Base-by-base conservation (phyloP, 192 early-diverging fungal genomes). In the Linnemannia schmuckeri region DNA sequence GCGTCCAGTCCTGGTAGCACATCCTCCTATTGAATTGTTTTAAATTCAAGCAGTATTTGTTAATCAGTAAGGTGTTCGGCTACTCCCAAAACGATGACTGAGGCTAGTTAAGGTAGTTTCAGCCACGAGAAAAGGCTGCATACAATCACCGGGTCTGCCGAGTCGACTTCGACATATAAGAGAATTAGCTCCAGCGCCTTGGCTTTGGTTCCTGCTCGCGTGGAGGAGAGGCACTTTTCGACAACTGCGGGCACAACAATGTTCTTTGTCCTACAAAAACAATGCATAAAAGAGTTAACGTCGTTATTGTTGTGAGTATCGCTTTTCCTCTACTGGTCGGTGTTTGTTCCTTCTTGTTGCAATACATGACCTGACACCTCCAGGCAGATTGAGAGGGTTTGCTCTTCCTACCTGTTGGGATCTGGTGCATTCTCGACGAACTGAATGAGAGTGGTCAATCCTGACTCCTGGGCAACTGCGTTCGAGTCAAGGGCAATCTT, bases 381-480 rank as follows among this genome's bases (percentile, higher is more conserved):
- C 61, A 30, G 13, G 72, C 9, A 73, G 27, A 13, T 27, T 30
- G 27, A 13, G 33, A 10, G 55, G 8, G 61, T 9, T 6, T 15
- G 49, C 1, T 24, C 47, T 40, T 10, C 75, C 74, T 82, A 94
- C 95, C 89, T 95, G 78, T 85, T 81, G 9, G 96, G 94, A 82
- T 93, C 92, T 12, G 97, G 97, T 22, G 96, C 95, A 83, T 97
- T 95, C 69, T 93, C 90, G 30, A 98, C 93, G 89, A 93, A 98
- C 24, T 94, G 91, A 47, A 96, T 89, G n/a, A 96, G 88, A 1
- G 97, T 93, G 27, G 82, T 85, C 66, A 99, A 72, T 12, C 96
- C 98, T 2, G 94, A 88, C 85, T 99, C 98, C 86, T 97, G 97
- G 2, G 98, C 98, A 24, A 96, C 96, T 74, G 95, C 93, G 88